Base-by-base conservation (phyloP, 805 yeast genomes). In the Zygosaccharomyces gambellarensis region DNA sequence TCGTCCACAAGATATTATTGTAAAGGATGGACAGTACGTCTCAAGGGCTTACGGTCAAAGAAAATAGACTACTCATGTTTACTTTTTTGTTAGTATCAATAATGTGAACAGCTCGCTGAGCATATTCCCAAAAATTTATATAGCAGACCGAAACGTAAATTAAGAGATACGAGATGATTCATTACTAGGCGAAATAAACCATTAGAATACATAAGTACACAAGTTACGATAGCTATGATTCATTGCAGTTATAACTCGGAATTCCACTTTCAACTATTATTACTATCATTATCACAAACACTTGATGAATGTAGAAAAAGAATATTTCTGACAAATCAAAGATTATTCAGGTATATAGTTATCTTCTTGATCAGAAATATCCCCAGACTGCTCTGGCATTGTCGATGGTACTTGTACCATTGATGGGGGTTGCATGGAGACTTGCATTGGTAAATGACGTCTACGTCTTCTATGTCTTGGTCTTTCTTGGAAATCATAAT, bases 1-100 rank as follows among this genome's bases (percentile, higher is more conserved):
- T 21, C 38, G 38, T 14, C 38, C 38, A 34, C 38, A 34, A 17
- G 38, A 34, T 34, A 21, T 34, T 10, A 83, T 83, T 61, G 82
- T 82, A 49, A 77, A 76, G 53, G 74, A 81, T 57, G 90, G 90
- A 50, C 72, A 76, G 48, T 84, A 83, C 60, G 83, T 80, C 46
- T 83, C 89, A 51, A 78, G 73, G 61, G 79, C 88, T 19, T 83
- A 83, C 60, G 90, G 90, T 52, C 64, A 68, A 51, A 61, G 61
- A 53, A 70, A 71, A 61, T 34, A 34, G 38, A 14, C 14, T 6
- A 17, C 9, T 34, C 9, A 8, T 34, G 10, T 34, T 17, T 58
- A 63, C 56, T 49, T 14, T 5, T 11, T 34, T 34, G 4, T 14
- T 6, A 6, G 10, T 5, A 14, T n/a, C 14, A 2, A 34, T 4